Percentiles rank a stretch among this genome's conserved stretches.
These are phyloP conservation scores for Kickxella alabastrina DNA, from an alignment of 192 early-diverging fungal genomes.

Conservation along the genomic window DNA sequence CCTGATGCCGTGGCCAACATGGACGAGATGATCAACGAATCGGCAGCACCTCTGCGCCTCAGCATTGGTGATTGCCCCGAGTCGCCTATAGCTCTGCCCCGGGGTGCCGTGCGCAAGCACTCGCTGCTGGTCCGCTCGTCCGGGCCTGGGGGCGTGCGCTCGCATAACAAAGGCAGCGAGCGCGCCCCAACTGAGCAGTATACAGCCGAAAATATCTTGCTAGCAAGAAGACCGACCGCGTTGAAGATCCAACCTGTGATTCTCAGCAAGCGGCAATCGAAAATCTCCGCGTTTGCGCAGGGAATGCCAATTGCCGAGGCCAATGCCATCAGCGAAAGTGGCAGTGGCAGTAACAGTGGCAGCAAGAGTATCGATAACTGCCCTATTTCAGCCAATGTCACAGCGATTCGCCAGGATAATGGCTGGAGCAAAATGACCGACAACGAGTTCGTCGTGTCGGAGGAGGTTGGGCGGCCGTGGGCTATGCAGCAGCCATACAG, in stretches of 20 bases:
- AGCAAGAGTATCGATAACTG: neutral
- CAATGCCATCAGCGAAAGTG: neutral
- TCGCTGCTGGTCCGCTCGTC: constrained; percentile 38
- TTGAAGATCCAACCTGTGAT: neutral
- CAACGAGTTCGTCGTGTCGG: neutral
- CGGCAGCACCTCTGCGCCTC: constrained; percentile 14
- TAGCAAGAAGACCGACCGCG: constrained; percentile 1
- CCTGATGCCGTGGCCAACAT: constrained; percentile 33
- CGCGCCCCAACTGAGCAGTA: neutral
- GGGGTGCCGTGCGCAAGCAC: constrained; percentile 25
- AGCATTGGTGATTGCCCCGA: constrained; percentile 26
- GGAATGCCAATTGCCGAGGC: neutral
- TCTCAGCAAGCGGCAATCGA: constrained; percentile 16
- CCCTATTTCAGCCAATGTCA: neutral
- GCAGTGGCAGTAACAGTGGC: neutral
- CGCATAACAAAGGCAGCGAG: neutral
- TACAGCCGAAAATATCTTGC: neutral
- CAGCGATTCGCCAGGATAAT: constrained; percentile 6
- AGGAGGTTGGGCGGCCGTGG: constrained; percentile 29
- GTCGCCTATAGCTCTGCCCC: constrained; percentile 18
- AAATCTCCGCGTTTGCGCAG: constrained; percentile 10
- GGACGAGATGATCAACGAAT: constrained; percentile 27
- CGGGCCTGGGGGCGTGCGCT: neutral
- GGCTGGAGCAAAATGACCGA: constrained; percentile 4
- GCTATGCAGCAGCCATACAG: constrained; percentile 25